Evolutionary conservation across 2,329 filamentous ascomycete genomes (phyloP), one percentile per base, ranked within the genome.

Genomic region (Trichoderma koningiopsis): DNA sequence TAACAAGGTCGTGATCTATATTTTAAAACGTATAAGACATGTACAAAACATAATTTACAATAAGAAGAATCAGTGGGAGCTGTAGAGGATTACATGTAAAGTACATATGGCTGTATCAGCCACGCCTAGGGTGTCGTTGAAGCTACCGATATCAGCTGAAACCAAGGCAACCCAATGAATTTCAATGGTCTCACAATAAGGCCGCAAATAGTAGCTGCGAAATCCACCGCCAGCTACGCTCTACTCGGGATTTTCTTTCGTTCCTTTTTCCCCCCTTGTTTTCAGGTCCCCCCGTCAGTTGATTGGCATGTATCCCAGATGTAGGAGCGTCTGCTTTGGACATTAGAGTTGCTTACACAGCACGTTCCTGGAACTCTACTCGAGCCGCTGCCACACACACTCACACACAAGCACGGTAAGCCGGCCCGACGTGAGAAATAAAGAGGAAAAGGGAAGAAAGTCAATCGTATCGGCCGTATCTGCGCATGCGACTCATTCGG

Each of bases 91-190:
- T 19, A 14, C 13, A 0, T 14, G 33, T 14, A 13, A 35, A 5
- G 11, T 35, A 35, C 33, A 13, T 35, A 35, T 35, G 33, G 33
- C 31, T 33, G 31, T 33, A 14, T 40, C 7, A 40, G 37, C 16
- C 16, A 40, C 37, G 37, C 16, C 37, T 40, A 19, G 37, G 37
- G 37, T 43, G 37, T 40, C 35, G 49, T 8, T n/a, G 27, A 27
- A 52, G 19, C 24, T n/a, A 43, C 40, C 6, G 16, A n/a, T 43
- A 43, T 40, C 40, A 56, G 52, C 24, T 33, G 40, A 59, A 52
- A 49, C 63, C 63, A 67, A 58, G 63, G 53, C 63, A 67, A 67
- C 55, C 14, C 29, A 49, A 59, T 52, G 37, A 56, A 66, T 66
- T 66, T 29, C 27, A 52, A 11, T 49, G 59, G 63, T 67, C 63